These are phyloP conservation scores for Thalassiosira hispida DNA, from an alignment of 352 stramenopile genomes.

Conservation along the genomic window DNA sequence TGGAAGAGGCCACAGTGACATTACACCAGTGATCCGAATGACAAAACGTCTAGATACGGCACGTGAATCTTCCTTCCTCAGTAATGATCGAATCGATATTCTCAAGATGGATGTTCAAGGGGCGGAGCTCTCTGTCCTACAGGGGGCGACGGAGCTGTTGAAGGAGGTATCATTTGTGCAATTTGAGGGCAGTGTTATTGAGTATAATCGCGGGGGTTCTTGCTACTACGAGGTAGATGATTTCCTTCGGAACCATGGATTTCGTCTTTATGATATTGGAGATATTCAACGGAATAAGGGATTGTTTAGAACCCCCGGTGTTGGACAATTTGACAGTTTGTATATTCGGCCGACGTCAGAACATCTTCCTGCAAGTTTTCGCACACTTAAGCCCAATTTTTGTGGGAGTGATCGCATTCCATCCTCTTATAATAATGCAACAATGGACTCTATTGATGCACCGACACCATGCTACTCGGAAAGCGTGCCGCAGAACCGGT, in stretches of 20 bases:
- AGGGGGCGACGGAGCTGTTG: constrained; percentile 22
- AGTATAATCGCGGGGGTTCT: constrained; percentile 41
- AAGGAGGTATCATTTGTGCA: constrained; percentile 41
- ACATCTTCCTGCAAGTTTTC: no score
- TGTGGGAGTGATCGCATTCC: no score
- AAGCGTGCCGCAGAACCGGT: no score
- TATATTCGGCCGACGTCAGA: constrained; percentile 33
- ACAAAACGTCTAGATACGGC: no score
- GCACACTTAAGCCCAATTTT: no score
- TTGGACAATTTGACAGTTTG: constrained; percentile 39
- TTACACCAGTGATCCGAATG: no score
- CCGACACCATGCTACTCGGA: no score
- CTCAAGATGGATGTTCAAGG: constrained; percentile 32
- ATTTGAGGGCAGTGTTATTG: constrained; percentile 26
- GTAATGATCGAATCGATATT: constrained; percentile 33
- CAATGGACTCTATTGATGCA: no score
- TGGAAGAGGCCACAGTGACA: no score
- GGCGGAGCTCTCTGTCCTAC: constrained; percentile 33
- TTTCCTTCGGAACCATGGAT: constrained; percentile 37
- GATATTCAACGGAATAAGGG: not conserved
- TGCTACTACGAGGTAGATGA: constrained; percentile 41
- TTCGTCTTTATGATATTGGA: constrained; percentile 40
- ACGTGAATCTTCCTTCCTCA: no score
- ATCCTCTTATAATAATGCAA: no score
- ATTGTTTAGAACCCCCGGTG: constrained; percentile 24